Conservation (phyloP, 2,329 filamentous ascomycete species). For the Cladosporium sp. region DNA sequence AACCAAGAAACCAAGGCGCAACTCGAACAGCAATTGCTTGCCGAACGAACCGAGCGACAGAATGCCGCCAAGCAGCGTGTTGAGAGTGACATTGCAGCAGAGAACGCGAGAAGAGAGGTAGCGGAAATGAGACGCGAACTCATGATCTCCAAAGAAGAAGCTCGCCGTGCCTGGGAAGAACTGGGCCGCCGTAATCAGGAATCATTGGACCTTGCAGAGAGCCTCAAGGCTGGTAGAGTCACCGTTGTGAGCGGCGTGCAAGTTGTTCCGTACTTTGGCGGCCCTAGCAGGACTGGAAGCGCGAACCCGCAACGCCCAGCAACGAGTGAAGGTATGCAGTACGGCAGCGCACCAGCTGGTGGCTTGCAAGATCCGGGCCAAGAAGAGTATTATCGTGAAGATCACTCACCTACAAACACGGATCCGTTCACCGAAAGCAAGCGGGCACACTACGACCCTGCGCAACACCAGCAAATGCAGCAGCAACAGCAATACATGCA, state of each 20-base stretch:
- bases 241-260: constrained; percentile 91
- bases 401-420: constrained; percentile 58
- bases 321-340: constrained; percentile 39
- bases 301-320: constrained; percentile 42
- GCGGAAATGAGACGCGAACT: constrained; percentile 90
- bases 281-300: constrained; percentile 40
- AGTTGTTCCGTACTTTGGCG: constrained; percentile 67
- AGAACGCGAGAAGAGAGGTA: constrained; percentile 47
- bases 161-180: constrained; percentile 94
- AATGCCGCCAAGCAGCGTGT: constrained; percentile 55
- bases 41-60: constrained; percentile 69
- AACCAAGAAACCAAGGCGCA: constrained; percentile 79
- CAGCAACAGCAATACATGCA: constrained; percentile 25
- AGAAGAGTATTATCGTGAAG: constrained; percentile 50
- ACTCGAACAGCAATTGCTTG: constrained; percentile 71
- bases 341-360: constrained; percentile 23
- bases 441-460: constrained; percentile 3
- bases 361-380: constrained; percentile 33
- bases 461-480: constrained; percentile 7
- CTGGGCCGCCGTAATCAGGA: constrained; percentile 89
- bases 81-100: constrained; percentile 31
- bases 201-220: constrained; percentile 81
- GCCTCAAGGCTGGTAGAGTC: constrained; percentile 82
- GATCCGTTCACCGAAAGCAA: constrained; percentile 61
- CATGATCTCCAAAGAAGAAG: constrained; percentile 93